Conservation (phyloP, 1,284 basidiomycete species). For the Neotropicomus parvogracilis region DNA sequence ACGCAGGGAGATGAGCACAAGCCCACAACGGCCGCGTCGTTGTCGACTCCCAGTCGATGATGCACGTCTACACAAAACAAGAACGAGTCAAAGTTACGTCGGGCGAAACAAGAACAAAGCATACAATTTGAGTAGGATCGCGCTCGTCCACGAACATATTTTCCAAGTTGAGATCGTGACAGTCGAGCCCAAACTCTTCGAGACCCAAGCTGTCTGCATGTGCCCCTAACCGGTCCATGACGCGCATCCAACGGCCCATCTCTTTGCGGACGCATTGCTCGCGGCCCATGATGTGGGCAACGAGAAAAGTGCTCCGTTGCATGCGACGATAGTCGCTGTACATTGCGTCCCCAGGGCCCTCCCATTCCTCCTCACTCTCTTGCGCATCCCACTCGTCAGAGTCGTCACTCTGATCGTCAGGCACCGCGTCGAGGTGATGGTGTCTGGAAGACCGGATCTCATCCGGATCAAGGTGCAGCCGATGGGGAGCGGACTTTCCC, state of each 20-base stretch:
- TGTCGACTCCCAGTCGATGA: constrained; percentile 85
- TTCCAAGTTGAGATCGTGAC: constrained; percentile 75
- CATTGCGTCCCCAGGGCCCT: constrained; percentile 67
- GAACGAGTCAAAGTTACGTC: neutral
- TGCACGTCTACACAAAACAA: constrained; percentile 53
- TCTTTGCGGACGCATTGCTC: constrained; percentile 61
- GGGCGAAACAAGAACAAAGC: constrained; percentile 20
- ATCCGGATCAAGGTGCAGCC: constrained; percentile 72
- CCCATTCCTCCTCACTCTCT: constrained; percentile 74
- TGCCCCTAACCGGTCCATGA: constrained; percentile 58
- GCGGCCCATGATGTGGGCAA: constrained; percentile 61
- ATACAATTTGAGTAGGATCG: constrained; percentile 65
- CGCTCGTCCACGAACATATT: constrained; percentile 74
- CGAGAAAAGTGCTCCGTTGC: constrained; percentile 71
- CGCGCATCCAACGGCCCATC: constrained; percentile 61
- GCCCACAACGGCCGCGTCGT: constrained; percentile 79
- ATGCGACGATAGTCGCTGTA: constrained; percentile 75
- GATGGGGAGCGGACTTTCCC: constrained; percentile 68
- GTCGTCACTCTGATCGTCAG: constrained; percentile 65
- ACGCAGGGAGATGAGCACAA: constrained; percentile 74
- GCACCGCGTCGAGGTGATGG: constrained; percentile 59
- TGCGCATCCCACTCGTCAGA: constrained; percentile 71
- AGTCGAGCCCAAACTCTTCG: constrained; percentile 70
- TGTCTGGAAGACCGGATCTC: constrained; percentile 67
- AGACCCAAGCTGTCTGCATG: constrained; percentile 20